These are phyloP conservation scores for Cyclotella distinguenda DNA, from an alignment of 108 stramenopile genomes.

Conservation along the genomic window DNA sequence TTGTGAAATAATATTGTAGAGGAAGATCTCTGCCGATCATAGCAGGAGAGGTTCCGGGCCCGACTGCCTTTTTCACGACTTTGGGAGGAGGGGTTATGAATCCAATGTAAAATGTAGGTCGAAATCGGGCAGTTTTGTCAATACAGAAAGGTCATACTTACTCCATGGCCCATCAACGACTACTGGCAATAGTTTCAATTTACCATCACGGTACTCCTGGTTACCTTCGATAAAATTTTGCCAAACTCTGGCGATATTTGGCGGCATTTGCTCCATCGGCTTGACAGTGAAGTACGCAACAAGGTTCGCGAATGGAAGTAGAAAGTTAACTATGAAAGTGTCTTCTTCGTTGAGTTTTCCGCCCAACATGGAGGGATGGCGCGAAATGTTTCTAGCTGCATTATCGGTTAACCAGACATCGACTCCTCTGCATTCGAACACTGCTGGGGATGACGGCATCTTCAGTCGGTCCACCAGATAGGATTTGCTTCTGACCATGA, in stretches of 20 bases:
- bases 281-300: conserved; percentile 82
- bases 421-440: conserved; percentile 79
- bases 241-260: conserved; percentile 69
- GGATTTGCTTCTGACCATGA: conserved; percentile 74
- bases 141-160: too few relatives aligned
- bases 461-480: conserved; percentile 85
- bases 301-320: conserved; percentile 90
- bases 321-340: conserved; percentile 88
- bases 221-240: conserved; percentile 74
- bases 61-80: conserved; percentile 86
- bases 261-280: conserved; percentile 65
- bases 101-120: too few relatives aligned
- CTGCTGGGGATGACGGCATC: conserved; percentile 63
- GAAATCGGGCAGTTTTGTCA: too few relatives aligned
- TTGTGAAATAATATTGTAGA: conserved; percentile 81
- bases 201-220: conserved; percentile 84
- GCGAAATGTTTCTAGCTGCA: conserved; percentile 80
- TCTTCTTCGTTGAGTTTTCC: conserved; percentile 71
- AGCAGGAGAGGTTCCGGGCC: conserved; percentile 85
- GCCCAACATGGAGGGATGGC: conserved; percentile 81
- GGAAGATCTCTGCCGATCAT: conserved; percentile 86
- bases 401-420: conserved; percentile 90
- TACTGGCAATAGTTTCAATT: conserved; percentile 84
- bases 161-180: conserved; percentile 92
- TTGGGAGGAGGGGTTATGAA: too few relatives aligned